Evolutionary conservation across 805 yeast species (phyloP).

Genomic region (Maudiozyma bulderi): DNA sequence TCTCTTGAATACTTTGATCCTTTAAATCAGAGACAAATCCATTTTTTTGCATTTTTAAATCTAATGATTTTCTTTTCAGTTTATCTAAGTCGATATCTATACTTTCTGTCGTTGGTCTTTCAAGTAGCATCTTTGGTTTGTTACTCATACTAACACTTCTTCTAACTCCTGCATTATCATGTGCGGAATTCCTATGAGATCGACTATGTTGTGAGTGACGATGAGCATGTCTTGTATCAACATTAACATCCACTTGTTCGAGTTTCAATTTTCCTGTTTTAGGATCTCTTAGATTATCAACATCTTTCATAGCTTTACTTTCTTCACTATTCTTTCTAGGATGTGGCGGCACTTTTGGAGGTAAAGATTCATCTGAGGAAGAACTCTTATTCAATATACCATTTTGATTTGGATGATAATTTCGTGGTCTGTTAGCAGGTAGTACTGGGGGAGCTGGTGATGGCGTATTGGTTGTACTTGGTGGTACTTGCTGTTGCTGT

Average conservation of each 20-base stretch:
- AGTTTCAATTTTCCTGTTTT: neutral
- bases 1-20: conserved; percentile 1
- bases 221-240: neutral
- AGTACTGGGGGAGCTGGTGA: too few relatives aligned
- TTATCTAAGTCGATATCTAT: conserved; percentile 20
- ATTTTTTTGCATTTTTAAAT: conserved; percentile 18
- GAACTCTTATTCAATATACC: neutral
- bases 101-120: conserved; percentile 22
- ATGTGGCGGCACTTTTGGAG: conserved; percentile 16
- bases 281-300: conserved; percentile 8
- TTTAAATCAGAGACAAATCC: conserved; percentile 3
- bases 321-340: conserved; percentile 1
- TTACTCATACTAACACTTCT: conserved; percentile 2
- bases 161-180: neutral
- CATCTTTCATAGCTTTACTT: conserved; percentile 8
- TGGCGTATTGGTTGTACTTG: too few relatives aligned
- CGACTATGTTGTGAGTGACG: neutral
- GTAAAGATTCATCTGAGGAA: neutral
- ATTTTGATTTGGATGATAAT: too few relatives aligned
- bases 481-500: too few relatives aligned
- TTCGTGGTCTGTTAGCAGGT: too few relatives aligned
- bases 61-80: conserved; percentile 16
- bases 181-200: neutral
- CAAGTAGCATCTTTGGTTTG: conserved; percentile 1
- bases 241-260: neutral